Evolutionary conservation across 2,329 filamentous ascomycete species (phyloP).

Genomic region (Nigrograna mackinnonii): DNA sequence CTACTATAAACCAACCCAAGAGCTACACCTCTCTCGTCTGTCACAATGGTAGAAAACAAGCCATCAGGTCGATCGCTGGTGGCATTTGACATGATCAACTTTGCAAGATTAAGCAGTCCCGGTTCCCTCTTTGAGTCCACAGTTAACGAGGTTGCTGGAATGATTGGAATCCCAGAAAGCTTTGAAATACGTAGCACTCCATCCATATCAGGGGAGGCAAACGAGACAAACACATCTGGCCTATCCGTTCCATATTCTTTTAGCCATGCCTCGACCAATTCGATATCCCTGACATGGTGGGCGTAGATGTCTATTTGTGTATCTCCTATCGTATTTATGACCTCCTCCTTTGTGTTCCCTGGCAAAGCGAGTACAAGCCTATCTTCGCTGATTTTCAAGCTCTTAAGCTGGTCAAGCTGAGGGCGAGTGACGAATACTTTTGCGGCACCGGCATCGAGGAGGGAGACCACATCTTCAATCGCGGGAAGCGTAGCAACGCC

Average conservation of each 20-base stretch:
- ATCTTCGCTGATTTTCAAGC: constrained; percentile 56
- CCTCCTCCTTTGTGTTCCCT: constrained; percentile 45
- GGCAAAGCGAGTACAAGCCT: constrained; percentile 61
- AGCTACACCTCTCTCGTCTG: constrained; percentile 81
- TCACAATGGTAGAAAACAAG: constrained; percentile 86
- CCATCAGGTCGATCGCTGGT: constrained; percentile 82
- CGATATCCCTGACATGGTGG: constrained; percentile 46
- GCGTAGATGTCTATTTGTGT: constrained; percentile 51
- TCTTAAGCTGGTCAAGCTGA: constrained; percentile 63
- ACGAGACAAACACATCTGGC: constrained; percentile 56
- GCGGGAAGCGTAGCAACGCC: constrained; percentile 73
- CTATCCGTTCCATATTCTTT: constrained; percentile 53
- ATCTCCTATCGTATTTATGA: constrained; percentile 43
- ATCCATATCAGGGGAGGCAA: constrained; percentile 44
- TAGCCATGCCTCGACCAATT: constrained; percentile 49
- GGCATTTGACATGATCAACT: constrained; percentile 74
- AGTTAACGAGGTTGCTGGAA: constrained; percentile 73
- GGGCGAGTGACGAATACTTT: constrained; percentile 80
- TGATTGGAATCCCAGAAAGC: constrained; percentile 66
- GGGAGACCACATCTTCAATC: constrained; percentile 72
- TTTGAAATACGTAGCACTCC: constrained; percentile 46
- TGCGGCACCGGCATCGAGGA: constrained; percentile 83
- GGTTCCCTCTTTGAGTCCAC: constrained; percentile 63
- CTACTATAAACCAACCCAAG: constrained; percentile 95
- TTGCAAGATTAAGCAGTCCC: constrained; percentile 66